These are phyloP conservation scores for Zygosaccharomyces kombuchaensis DNA, from an alignment of 805 yeast species.

Conservation along the genomic window DNA sequence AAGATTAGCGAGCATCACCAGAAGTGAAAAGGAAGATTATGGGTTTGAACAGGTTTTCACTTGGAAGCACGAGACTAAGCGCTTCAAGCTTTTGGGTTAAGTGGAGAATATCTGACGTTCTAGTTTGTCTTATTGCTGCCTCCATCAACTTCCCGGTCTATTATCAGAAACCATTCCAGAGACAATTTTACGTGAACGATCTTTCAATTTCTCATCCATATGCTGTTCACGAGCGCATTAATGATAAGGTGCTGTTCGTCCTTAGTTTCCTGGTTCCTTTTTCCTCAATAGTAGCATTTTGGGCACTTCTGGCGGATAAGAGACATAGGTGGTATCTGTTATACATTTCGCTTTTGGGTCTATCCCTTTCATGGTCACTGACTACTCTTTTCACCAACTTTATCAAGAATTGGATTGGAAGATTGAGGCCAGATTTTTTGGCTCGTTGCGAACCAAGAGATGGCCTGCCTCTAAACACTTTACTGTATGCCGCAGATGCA, in stretches of 20 bases:
- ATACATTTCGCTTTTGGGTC: constrained; percentile 63
- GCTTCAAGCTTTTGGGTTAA: constrained; percentile 20
- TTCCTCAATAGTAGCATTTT: constrained; percentile 34
- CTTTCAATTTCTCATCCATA: constrained; percentile 75
- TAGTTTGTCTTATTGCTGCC: constrained; percentile 32
- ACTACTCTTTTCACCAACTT: constrained; percentile 66
- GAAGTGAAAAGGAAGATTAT: constrained; percentile 6
- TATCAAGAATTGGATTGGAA: constrained; percentile 78
- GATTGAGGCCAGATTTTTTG: constrained; percentile 88
- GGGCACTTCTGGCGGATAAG: constrained; percentile 38
- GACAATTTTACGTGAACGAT: constrained; percentile 76
- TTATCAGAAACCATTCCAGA: constrained; percentile 56
- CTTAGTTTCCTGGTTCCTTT: constrained; percentile 52
- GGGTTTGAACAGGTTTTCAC: constrained; percentile 28
- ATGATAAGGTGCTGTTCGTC: constrained; percentile 49
- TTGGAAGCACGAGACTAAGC: constrained; percentile 13
- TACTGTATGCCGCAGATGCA: constrained; percentile 60
- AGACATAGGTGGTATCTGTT: constrained; percentile 55
- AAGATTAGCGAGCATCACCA: not conserved
- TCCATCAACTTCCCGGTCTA: constrained; percentile 35
- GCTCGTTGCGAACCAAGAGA: constrained; percentile 73
- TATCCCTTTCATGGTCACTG: constrained; percentile 53
- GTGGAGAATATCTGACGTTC: constrained; percentile 40
- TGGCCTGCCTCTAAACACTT: constrained; percentile 50
- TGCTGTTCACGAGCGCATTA: constrained; percentile 69